These are phyloP conservation scores for Heimioporus punctisporus DNA, from an alignment of 1,284 basidiomycete species.

Conservation along the genomic window DNA sequence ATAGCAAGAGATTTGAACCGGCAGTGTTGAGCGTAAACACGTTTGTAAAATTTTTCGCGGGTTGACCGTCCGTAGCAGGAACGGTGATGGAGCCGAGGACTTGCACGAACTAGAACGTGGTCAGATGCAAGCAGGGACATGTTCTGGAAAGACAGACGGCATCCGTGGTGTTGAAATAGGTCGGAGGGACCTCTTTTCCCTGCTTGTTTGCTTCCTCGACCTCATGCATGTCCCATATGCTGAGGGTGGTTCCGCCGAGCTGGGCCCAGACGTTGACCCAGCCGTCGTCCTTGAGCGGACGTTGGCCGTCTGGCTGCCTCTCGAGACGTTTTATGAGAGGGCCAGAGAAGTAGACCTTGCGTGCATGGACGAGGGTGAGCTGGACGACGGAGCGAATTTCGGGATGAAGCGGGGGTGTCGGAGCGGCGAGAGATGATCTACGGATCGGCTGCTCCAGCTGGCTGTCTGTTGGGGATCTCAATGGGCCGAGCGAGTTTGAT, in stretches of 20 bases:
- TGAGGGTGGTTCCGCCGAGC: constrained; percentile 91
- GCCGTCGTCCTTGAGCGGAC: constrained; percentile 75
- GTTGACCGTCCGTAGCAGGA: constrained; percentile 47
- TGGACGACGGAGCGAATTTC: constrained; percentile 79
- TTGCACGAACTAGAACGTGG: constrained; percentile 59
- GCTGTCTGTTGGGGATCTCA: constrained; percentile 20
- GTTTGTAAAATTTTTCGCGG: constrained; percentile 66
- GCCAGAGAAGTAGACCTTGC: constrained; percentile 83
- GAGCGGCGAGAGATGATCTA: constrained; percentile 22
- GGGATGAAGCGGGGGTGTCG: constrained; percentile 60
- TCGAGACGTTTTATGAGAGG: constrained; percentile 76
- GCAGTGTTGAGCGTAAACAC: constrained; percentile 96
- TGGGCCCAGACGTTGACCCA: constrained; percentile 96
- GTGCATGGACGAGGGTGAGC: constrained; percentile 68
- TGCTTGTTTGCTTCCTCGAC: constrained; percentile 81
- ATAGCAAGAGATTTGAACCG: constrained; percentile 89
- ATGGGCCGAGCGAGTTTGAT: constrained; percentile 33
- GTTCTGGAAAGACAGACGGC: constrained; percentile 55
- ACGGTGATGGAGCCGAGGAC: constrained; percentile 75
- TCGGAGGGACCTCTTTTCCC: constrained; percentile 83
- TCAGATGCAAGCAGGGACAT: constrained; percentile 5
- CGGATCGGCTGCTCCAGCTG: constrained; percentile 18
- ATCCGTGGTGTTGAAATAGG: constrained; percentile 88
- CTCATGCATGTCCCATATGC: constrained; percentile 88
- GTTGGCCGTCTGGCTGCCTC: constrained; percentile 76